Base-by-base conservation (phyloP, 169 alveolate genomes). In the Cardiosporidium cionae region DNA sequence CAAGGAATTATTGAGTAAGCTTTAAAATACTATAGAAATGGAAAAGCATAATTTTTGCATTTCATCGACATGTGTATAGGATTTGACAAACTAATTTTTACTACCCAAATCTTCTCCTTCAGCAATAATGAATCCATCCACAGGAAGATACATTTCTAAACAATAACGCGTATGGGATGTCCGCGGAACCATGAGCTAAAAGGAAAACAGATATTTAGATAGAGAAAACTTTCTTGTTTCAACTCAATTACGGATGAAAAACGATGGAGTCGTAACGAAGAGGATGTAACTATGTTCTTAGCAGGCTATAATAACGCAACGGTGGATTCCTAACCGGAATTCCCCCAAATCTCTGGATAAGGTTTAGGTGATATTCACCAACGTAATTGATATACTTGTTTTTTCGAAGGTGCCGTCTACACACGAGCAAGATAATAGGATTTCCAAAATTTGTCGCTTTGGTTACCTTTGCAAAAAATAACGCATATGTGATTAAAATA, bases 41-140 rank as follows among this genome's bases (percentile, higher is more conserved):
- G n/a, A n/a, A n/a, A n/a, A n/a, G n/a, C n/a, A n/a, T n/a, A n/a
- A n/a, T 64, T 32, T 67, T 35, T 67, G 63, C 58, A 67, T 64
- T 67, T 32, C n/a, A 32, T 67, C 58, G 7, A 32, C 53, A 5
- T n/a, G n/a, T n/a, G n/a, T n/a, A n/a, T n/a, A n/a, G n/a, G n/a
- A n/a, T n/a, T n/a, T n/a, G n/a, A n/a, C n/a, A n/a, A n/a, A n/a
- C n/a, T n/a, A n/a, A n/a, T n/a, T n/a, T n/a, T n/a, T n/a, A n/a
- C 0, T 34, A 32, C 76, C 76, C 4, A 70, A 3, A 70, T 70
- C 76, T 70, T 70, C 76, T 32, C 76, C 76, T 58, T 70, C 76
- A 3, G 52, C 76, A 16, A 70, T 7, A 22, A 70, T 27, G 23
- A 70, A n/a, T 22, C 76, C 76, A 25, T 70, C 54, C 70, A 70